phyloP scores from a whole-genome alignment of 2,329 filamentous ascomycete genomes.

The Alternaria gaisen region DNA sequence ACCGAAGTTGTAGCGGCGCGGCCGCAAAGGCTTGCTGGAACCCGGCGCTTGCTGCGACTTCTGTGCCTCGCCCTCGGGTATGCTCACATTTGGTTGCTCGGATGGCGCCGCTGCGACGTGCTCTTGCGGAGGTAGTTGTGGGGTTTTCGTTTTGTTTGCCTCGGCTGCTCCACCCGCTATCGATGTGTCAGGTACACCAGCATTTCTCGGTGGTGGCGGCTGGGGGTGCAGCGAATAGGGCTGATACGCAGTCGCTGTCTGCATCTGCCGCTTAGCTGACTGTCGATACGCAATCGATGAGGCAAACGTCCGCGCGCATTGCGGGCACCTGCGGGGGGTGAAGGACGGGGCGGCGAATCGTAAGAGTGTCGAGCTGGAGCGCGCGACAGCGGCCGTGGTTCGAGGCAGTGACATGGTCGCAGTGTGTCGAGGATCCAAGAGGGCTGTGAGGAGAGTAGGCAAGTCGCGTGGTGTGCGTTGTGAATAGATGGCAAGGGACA shows the following conservation, averaged over 20 bases:
- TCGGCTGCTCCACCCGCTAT: constrained; percentile 63
- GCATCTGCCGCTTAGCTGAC: constrained; percentile 58
- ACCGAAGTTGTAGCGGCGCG: constrained; percentile 72
- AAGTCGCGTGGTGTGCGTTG: constrained; percentile 12
- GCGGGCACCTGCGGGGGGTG: constrained; percentile 49
- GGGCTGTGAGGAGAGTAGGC: constrained; percentile 7
- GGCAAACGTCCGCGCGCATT: constrained; percentile 58
- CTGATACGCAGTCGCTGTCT: constrained; percentile 71
- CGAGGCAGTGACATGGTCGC: constrained; percentile 46
- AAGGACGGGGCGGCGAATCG: constrained; percentile 39
- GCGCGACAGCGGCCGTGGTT: constrained; percentile 34
- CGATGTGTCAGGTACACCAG: constrained; percentile 67
- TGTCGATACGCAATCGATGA: constrained; percentile 48
- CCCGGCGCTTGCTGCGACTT: constrained; percentile 61
- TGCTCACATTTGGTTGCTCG: constrained; percentile 53
- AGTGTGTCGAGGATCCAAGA: constrained; percentile 5
- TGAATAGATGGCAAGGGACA: constrained; percentile 18
- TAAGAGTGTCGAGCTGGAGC: constrained; percentile 33
- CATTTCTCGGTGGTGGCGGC: constrained; percentile 67
- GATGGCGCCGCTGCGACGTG: constrained; percentile 24
- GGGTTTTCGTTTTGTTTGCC: constrained; percentile 59
- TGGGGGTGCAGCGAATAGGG: constrained; percentile 66
- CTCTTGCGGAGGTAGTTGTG: constrained; percentile 47
- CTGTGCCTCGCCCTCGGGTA: constrained; percentile 73
- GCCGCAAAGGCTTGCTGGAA: constrained; percentile 57